phyloP scores from a whole-genome alignment of 768 basidiomycete genomes.

The Suillus variegatus region DNA sequence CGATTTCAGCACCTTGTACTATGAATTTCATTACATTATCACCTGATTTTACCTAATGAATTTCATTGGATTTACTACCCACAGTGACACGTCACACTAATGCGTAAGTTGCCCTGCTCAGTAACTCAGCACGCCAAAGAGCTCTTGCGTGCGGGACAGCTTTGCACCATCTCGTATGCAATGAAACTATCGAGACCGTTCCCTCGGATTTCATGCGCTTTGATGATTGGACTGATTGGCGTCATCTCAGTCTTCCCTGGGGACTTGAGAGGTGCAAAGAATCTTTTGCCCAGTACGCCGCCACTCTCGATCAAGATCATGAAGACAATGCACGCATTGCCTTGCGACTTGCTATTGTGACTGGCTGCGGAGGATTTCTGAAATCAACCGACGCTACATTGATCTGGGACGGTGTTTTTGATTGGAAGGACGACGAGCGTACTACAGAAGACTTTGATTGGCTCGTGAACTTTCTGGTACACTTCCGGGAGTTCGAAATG shows the following conservation, averaged over 20 bases:
- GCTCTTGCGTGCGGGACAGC: neutral
- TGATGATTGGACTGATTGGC: too few species aligned
- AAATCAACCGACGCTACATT: neutral
- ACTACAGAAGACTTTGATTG: neutral
- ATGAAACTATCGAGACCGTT: neutral
- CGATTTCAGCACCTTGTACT: too few species aligned
- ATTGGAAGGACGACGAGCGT: neutral
- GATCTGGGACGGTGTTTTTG: neutral
- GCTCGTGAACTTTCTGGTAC: conserved; percentile 8
- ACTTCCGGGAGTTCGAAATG: neutral
- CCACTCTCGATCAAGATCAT: too few species aligned
- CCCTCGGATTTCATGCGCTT: neutral
- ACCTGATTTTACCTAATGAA: too few species aligned
- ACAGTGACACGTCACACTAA: too few species aligned
- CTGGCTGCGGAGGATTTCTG: neutral
- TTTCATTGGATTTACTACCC: too few species aligned
- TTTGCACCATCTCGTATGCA: neutral
- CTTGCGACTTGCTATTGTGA: conserved; percentile 3
- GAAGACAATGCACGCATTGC: neutral
- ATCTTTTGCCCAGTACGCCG: too few species aligned
- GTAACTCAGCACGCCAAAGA: neutral
- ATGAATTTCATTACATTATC: too few species aligned
- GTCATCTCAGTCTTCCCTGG: too few species aligned
- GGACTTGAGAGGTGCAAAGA: too few species aligned
- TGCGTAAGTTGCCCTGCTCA: too few species aligned